A percentile compares a stretch with the other conserved stretches of the same genome.
Evolutionary conservation across 2,329 filamentous ascomycete species (phyloP).

Genomic region (Neocatenulostroma microsporum): DNA sequence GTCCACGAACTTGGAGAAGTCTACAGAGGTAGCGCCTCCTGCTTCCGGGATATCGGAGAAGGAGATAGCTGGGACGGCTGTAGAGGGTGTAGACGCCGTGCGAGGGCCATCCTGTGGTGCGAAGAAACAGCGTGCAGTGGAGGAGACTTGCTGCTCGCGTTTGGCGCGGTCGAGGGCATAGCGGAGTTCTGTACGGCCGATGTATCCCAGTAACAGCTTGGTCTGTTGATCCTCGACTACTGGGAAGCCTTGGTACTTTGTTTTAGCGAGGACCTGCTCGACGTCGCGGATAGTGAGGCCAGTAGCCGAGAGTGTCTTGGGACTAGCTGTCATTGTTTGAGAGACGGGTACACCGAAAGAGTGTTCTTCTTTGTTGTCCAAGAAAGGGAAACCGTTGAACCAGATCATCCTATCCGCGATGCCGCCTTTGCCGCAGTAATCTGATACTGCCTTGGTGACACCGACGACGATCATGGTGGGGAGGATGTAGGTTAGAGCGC

Average conservation of each 20-base stretch:
- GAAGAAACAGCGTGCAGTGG: constrained; percentile 68
- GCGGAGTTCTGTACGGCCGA: constrained; percentile 81
- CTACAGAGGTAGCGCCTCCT: constrained; percentile 52
- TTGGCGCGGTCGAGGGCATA: constrained; percentile 81
- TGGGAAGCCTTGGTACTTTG: constrained; percentile 86
- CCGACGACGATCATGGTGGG: constrained; percentile 99
- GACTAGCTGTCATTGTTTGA: constrained; percentile 66
- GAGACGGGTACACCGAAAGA: constrained; percentile 93
- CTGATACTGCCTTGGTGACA: constrained; percentile 86
- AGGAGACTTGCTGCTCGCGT: constrained; percentile 57
- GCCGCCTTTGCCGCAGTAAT: constrained; percentile 87
- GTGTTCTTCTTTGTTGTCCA: constrained; percentile 96
- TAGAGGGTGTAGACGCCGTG: constrained; percentile 26
- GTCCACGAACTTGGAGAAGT: constrained; percentile 84
- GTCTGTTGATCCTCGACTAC: constrained; percentile 67
- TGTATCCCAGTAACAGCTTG: constrained; percentile 77
- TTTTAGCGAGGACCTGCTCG: constrained; percentile 66
- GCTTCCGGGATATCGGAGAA: constrained; percentile 54
- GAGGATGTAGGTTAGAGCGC: constrained; percentile 92
- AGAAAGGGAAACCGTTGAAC: constrained; percentile 94
- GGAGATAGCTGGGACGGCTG: constrained; percentile 35
- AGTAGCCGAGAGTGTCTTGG: constrained; percentile 64
- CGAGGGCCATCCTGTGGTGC: constrained; percentile 32
- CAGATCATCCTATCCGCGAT: constrained; percentile 98
- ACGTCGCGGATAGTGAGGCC: constrained; percentile 70